phyloP scores from a whole-genome alignment of 2,329 filamentous ascomycete species.

The Gremmenia infestans region DNA sequence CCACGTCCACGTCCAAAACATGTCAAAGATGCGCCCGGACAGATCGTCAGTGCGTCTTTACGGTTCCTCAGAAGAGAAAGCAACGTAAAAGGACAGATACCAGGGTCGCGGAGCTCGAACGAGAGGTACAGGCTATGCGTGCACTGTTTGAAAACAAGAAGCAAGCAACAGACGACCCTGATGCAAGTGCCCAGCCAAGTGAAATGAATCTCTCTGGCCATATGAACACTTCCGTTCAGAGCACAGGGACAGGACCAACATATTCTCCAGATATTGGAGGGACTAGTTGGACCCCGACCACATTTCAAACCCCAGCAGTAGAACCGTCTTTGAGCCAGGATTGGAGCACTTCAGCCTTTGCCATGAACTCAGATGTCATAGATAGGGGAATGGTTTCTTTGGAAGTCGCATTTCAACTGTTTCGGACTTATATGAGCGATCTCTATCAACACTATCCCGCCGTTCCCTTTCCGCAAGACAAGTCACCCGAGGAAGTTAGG shows the following conservation, averaged over 20 bases:
- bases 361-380: slow-evolving; percentile 35
- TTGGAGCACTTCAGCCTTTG: slow-evolving; percentile 2
- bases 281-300: not conserved
- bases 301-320: not conserved
- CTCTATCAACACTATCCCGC: slow-evolving; percentile 56
- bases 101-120: slow-evolving; percentile 37
- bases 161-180: not conserved
- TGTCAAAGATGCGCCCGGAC: slow-evolving; percentile 34
- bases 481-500: slow-evolving; percentile 49
- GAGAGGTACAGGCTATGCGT: slow-evolving; percentile 35
- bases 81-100: slow-evolving; percentile 38
- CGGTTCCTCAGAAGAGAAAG: slow-evolving; percentile 34
- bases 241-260: not conserved
- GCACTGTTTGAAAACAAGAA: slow-evolving; percentile 28
- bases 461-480: slow-evolving; percentile 50
- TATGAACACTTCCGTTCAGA: not conserved
- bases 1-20: slow-evolving; percentile 10
- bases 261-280: not conserved
- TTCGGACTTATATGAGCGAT: slow-evolving; percentile 50
- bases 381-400: slow-evolving; percentile 54
- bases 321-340: not conserved
- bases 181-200: not conserved
- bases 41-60: slow-evolving; percentile 34
- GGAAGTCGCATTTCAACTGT: slow-evolving; percentile 48
- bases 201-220: not conserved